Evolutionary conservation across 768 basidiomycete species (phyloP).

Genomic region (Lactifluus hygrophoroides): DNA sequence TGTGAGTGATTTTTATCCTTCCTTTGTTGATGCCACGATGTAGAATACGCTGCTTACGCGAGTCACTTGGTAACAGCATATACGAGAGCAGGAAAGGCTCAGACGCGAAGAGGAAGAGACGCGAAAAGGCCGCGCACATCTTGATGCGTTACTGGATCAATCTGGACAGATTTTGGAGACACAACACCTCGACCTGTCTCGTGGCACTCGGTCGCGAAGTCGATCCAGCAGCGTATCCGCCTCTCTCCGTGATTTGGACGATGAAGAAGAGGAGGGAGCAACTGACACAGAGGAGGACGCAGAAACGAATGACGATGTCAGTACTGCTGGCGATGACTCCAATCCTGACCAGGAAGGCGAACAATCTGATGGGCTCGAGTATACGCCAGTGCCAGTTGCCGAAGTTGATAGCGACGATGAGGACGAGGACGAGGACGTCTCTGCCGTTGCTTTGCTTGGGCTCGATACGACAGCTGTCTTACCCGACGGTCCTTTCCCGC

Average conservation of each 20-base stretch:
- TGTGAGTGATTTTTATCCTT: constrained; percentile 43
- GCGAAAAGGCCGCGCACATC: constrained; percentile 70
- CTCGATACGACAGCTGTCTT: background rate
- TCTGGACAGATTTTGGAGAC: constrained; percentile 81
- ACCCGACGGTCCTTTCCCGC: background rate
- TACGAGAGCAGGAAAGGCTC: constrained; percentile 60
- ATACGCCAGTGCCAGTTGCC: background rate
- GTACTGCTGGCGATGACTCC: constrained; percentile 15
- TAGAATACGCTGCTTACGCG: background rate
- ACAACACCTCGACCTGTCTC: constrained; percentile 62
- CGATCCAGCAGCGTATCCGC: constrained; percentile 40
- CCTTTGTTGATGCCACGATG: background rate
- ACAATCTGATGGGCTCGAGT: constrained; percentile 23
- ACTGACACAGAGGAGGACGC: constrained; percentile 22
- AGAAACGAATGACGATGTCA: constrained; percentile 26
- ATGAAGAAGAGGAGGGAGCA: constrained; percentile 6
- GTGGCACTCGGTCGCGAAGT: constrained; percentile 44
- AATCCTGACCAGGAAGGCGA: constrained; percentile 19
- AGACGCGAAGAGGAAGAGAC: constrained; percentile 69
- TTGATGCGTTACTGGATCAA: constrained; percentile 85
- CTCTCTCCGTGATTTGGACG: constrained; percentile 17
- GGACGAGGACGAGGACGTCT: constrained; percentile 29
- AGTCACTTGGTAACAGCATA: constrained; percentile 38
- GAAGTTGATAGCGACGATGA: constrained; percentile 33
- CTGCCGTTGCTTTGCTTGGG: constrained; percentile 8